Evolutionary conservation across 768 basidiomycete species (phyloP).

Genomic region (Tremella yokohamensis): DNA sequence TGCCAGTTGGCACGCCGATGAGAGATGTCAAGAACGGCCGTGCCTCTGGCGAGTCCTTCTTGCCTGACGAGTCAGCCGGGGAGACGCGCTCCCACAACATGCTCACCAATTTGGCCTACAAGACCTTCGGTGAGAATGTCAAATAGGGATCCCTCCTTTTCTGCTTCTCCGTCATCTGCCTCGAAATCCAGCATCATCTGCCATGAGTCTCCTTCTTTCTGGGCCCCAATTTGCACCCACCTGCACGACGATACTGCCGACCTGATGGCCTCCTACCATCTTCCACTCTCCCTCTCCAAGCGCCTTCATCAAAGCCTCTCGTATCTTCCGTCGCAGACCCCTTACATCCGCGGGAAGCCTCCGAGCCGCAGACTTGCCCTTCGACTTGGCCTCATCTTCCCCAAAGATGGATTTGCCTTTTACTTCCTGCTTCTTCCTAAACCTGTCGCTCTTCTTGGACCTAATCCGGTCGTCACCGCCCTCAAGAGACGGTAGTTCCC

Average conservation of each 20-base stretch:
- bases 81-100: constrained; percentile 36
- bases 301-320: constrained; percentile 51
- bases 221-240: constrained; percentile 15
- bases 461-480: constrained; percentile 54
- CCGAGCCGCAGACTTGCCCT: constrained; percentile 30
- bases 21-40: constrained; percentile 67
- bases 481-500: constrained; percentile 50
- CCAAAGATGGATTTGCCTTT: constrained; percentile 72
- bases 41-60: constrained; percentile 57
- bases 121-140: constrained; percentile 75
- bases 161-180: constrained; percentile 61
- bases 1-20: constrained; percentile 79
- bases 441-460: constrained; percentile 79
- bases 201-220: background rate
- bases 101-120: constrained; percentile 63
- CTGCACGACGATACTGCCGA: constrained; percentile 48
- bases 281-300: constrained; percentile 45
- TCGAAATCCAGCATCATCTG: constrained; percentile 83
- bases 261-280: constrained; percentile 45
- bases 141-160: constrained; percentile 68
- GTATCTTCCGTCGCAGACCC: constrained; percentile 58
- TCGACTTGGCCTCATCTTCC: constrained; percentile 45
- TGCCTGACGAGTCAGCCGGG: constrained; percentile 51
- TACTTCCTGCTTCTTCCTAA: constrained; percentile 73
- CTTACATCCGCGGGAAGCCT: constrained; percentile 58